phyloP scores from a whole-genome alignment of 2,329 filamentous ascomycete genomes.

The Neofusicoccum umdonicola region DNA sequence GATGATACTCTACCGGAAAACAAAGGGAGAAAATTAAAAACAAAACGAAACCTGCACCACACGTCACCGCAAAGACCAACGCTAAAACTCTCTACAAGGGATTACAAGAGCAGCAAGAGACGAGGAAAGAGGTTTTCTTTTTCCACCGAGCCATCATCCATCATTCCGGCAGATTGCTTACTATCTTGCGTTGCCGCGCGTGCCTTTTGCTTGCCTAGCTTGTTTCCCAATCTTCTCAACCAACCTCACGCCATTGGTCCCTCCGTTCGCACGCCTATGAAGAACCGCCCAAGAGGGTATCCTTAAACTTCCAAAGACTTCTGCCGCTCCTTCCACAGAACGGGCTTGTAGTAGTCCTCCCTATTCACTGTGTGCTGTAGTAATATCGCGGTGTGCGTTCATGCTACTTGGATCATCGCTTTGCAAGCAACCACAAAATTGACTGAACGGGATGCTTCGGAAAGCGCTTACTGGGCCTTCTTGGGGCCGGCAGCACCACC shows the following conservation, averaged over 20 bases:
- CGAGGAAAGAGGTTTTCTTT: not conserved
- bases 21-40: not conserved
- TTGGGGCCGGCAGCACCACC: slow-evolving; percentile 57
- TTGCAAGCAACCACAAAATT: not conserved
- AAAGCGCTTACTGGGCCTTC: slow-evolving; percentile 58
- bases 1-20: not conserved
- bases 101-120: not conserved
- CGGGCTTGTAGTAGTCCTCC: not conserved
- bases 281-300: not conserved
- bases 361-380: not conserved
- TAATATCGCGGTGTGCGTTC: not conserved
- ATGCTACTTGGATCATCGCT: not conserved
- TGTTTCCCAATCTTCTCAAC: not conserved
- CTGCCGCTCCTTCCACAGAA: not conserved
- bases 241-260: not conserved
- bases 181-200: not conserved
- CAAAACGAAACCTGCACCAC: not conserved
- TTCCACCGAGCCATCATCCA: not conserved
- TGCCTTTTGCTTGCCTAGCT: not conserved
- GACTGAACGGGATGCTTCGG: not conserved
- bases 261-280: not conserved
- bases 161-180: not conserved
- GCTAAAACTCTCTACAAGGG: not conserved
- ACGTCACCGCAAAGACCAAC: not conserved
- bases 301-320: not conserved